Conservation (phyloP, 192 early-diverging fungal species). For the Pecoramyces ruminantium region DNA sequence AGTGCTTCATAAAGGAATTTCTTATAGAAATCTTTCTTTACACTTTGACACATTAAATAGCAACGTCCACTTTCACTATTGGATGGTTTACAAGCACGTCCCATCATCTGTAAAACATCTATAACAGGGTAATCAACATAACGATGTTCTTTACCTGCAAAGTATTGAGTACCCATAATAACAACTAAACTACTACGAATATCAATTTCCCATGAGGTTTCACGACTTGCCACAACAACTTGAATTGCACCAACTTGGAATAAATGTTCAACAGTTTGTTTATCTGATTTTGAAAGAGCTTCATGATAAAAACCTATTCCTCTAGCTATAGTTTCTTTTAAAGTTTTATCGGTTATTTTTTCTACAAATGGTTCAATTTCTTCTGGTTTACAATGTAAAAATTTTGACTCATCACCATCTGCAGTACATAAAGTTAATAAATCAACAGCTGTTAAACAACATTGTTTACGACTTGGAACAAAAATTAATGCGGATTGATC, state of each 20-base stretch:
- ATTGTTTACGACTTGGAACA: constrained; percentile 80
- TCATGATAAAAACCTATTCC: constrained; percentile 91
- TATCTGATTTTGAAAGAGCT: constrained; percentile 59
- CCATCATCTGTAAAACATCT: constrained; percentile 98
- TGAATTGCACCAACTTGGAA: constrained; percentile 66
- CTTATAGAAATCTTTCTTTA: constrained; percentile 94
- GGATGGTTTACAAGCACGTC: constrained; percentile 57
- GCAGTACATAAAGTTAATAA: constrained; percentile 63
- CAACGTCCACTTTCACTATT: constrained; percentile 45
- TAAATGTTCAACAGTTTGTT: constrained; percentile 48
- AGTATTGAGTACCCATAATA: constrained; percentile 95
- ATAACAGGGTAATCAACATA: constrained; percentile 91
- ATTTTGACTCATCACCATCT: constrained; percentile 51
- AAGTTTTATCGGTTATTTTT: constrained; percentile 50
- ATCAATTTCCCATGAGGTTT: constrained; percentile 82
- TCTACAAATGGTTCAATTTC: constrained; percentile 41
- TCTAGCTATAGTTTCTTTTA: constrained; percentile 48
- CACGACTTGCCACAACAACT: constrained; percentile 75
- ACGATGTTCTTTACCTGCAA: constrained; percentile 81
- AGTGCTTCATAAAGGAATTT: constrained; percentile 93
- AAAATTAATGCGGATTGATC: constrained; percentile 72
- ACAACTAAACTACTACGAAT: constrained; percentile 58
- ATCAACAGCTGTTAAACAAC: constrained; percentile 69
- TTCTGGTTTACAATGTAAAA: constrained; percentile 48
- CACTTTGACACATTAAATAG: constrained; percentile 83